phyloP scores from a whole-genome alignment of 2,329 filamentous ascomycete genomes.

The Epichloe scottii region DNA sequence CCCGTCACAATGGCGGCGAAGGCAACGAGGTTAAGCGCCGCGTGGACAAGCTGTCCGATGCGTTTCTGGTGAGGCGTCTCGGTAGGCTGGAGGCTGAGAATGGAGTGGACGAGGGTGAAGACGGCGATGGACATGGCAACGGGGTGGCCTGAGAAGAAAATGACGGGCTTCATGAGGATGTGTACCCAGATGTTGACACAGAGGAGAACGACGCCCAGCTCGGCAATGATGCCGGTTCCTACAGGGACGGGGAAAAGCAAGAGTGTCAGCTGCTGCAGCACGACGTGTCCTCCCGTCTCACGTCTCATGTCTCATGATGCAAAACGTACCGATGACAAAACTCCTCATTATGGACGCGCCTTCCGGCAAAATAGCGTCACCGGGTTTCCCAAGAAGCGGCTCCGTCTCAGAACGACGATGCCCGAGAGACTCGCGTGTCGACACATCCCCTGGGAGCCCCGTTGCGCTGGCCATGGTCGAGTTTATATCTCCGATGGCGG shows the following conservation, averaged over 20 bases:
- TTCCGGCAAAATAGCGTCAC: slow-evolving; percentile 60
- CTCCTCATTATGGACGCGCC: slow-evolving; percentile 55
- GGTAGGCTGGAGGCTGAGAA: slow-evolving; percentile 74
- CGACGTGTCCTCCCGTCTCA: neutral
- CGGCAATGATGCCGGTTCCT: slow-evolving; percentile 75
- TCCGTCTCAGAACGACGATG: slow-evolving; percentile 24
- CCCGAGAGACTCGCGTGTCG: slow-evolving; percentile 10
- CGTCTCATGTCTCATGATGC: neutral
- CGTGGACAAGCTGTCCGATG: slow-evolving; percentile 49
- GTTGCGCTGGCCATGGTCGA: slow-evolving; percentile 54
- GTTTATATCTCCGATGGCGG: neutral
- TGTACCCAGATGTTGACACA: slow-evolving; percentile 64
- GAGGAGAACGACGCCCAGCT: slow-evolving; percentile 66
- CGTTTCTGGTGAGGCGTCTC: slow-evolving; percentile 63
- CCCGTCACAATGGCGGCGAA: slow-evolving; percentile 51
- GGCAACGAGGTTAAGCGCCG: slow-evolving; percentile 53
- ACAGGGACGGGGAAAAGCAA: neutral
- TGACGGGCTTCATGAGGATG: slow-evolving; percentile 56
- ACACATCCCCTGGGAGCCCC: slow-evolving; percentile 44
- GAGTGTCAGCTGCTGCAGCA: neutral
- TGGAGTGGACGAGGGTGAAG: slow-evolving; percentile 64
- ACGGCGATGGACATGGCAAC: slow-evolving; percentile 57
- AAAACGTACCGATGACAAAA: slow-evolving; percentile 52
- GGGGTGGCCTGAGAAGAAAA: slow-evolving; percentile 82
- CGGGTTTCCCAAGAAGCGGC: slow-evolving; percentile 41